Evolutionary conservation across 495 filamentous ascomycete species (phyloP), one percentile per base, ranked within the genome.

Genomic region (Aspergillus bertholletiae): DNA sequence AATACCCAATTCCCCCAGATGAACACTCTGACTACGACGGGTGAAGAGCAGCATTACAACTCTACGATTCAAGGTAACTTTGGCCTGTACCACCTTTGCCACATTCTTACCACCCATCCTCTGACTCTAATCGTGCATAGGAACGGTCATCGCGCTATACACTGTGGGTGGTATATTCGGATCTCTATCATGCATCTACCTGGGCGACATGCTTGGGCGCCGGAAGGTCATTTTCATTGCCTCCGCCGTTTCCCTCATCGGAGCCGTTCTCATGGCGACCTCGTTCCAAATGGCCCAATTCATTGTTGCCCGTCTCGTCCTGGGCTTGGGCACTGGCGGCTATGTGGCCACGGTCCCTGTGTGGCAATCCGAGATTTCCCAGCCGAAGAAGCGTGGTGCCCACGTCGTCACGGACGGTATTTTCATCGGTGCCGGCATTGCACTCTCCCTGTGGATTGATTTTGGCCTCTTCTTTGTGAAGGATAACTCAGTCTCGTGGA

Each of bases 401-500:
- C 85, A 86, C 55, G 77, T 88, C 45, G 79, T 83, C 17, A 86
- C 84, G 20, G 84, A 87, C 54, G 86, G 87, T 43, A 71, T 83
- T 1, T 72, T 86, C 30, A 85, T 87, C 56, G 84, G 84, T 45
- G 79, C 81, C 20, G 85, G 85, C 51, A 82, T 87, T 15, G 78
- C 84, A 2, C 74, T 84, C n/a, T 80, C 83, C 2, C 81, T 86
- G 47, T 88, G 84, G 85, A 74, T 87, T n/a, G 84, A 86, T 61
- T 85, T 80, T 39, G 78, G 76, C 2, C 80, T 77, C 53, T 75
- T 80, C 57, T 76, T 81, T 35, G 68, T 76, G 28, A 80, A 74
- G 34, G 65, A 65, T 6, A 78, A 73, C 23, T 63, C 79, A 9
- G 74, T 85, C 27, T 72, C 75, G 28, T 87, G 84, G 84, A 73